Conservation (phyloP, 1,284 basidiomycete genomes). For the Phenoliferia sp. region DNA sequence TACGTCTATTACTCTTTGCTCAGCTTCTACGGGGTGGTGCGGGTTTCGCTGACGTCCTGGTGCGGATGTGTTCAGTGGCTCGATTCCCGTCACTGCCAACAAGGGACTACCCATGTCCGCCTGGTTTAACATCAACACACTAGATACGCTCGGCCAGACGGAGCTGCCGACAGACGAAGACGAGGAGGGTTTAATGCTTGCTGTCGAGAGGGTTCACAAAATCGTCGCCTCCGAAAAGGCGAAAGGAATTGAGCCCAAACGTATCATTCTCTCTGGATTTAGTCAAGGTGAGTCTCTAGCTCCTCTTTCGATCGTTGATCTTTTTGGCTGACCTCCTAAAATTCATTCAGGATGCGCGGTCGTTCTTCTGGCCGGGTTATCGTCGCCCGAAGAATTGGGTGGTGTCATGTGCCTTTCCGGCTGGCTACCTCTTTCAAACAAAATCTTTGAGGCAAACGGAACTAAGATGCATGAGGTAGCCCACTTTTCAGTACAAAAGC, state of each 20-base stretch:
- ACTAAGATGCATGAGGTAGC: neutral
- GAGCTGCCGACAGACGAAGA: conserved; percentile 63
- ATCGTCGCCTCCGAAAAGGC: conserved; percentile 71
- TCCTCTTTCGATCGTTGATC: neutral
- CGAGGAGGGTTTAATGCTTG: conserved; percentile 58
- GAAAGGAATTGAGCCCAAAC: conserved; percentile 58
- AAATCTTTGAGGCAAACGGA: neutral
- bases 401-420: conserved; percentile 69
- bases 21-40: conserved; percentile 18
- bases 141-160: conserved; percentile 54
- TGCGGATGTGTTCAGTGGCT: conserved; percentile 7
- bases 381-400: conserved; percentile 61
- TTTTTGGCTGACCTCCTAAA: neutral
- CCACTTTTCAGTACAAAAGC: neutral
- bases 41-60: conserved; percentile 24
- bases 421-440: conserved; percentile 59
- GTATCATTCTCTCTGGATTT: conserved; percentile 71
- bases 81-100: conserved; percentile 37
- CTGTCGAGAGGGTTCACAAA: conserved; percentile 58
- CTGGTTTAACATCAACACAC: conserved; percentile 63
- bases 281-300: conserved; percentile 54
- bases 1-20: neutral
- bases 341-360: conserved; percentile 57
- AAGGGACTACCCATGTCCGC: conserved; percentile 63
- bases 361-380: conserved; percentile 65